phyloP scores from a whole-genome alignment of 2,329 filamentous ascomycete species.

The Basipetospora chlamydospora region DNA sequence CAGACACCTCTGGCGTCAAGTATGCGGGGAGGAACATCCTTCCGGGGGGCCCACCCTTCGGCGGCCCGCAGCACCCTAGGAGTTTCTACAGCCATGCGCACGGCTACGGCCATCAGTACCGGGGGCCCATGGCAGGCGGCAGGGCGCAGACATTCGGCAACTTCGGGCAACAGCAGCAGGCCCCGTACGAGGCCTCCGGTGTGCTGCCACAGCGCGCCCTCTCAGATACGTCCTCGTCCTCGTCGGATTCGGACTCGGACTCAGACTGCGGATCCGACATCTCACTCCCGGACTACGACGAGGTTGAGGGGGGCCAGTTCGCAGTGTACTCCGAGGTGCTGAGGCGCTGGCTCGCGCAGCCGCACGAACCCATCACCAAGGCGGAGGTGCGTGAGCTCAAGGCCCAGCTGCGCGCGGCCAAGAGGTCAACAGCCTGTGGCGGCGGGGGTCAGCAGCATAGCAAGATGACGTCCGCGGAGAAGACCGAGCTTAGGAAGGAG shows the following conservation, averaged over 20 bases:
- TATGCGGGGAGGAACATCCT: conserved; percentile 3
- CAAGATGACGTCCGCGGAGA: background rate
- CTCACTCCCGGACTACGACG: conserved; percentile 38
- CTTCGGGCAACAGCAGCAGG: too few species aligned
- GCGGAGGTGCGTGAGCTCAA: conserved; percentile 20
- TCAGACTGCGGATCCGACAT: conserved; percentile 19
- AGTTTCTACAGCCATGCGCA: conserved; percentile 6
- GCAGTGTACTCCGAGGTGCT: conserved; percentile 29
- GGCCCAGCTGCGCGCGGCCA: background rate
- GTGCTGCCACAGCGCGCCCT: too few species aligned
- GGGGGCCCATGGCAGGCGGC: background rate
- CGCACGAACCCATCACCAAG: conserved; percentile 33
- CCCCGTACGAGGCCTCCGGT: conserved; percentile 12
- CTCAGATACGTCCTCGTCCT: conserved; percentile 16
- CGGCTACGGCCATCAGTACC: conserved; percentile 6
- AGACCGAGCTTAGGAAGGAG: conserved; percentile 17
- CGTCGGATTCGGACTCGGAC: conserved; percentile 18
- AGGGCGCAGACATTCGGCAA: too few species aligned
- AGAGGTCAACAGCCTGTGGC: too few species aligned
- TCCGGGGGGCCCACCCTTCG: background rate
- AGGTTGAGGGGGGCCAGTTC: conserved; percentile 32
- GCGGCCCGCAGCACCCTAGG: background rate
- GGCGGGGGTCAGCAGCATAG: too few species aligned
- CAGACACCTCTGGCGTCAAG: conserved; percentile 25
- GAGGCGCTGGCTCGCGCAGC: conserved; percentile 31